Percentiles rank a stretch among this genome's conserved stretches.
Conservation (phyloP, 768 basidiomycete species). For the Mycena alexandri region DNA sequence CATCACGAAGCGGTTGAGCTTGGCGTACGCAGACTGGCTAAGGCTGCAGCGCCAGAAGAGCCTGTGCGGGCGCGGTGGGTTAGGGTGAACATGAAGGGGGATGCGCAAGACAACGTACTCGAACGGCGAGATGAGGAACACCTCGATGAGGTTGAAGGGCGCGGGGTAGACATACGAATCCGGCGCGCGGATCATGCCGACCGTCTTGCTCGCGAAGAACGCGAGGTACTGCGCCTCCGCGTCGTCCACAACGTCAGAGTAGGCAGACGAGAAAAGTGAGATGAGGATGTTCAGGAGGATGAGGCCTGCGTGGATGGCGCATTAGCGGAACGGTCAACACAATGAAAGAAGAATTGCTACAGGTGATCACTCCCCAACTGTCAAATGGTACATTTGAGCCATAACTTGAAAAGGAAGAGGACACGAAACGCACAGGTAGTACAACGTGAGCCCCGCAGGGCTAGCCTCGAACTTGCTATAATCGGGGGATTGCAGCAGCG, state of each 20-base stretch:
- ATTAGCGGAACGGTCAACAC: background rate
- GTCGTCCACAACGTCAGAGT: conserved; percentile 86
- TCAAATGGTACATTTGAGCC: conserved; percentile 17
- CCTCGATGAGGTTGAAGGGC: conserved; percentile 92
- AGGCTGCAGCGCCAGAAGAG: conserved; percentile 59
- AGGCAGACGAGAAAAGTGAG: conserved; percentile 94
- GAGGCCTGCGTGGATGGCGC: conserved; percentile 56
- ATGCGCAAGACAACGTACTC: conserved; percentile 71
- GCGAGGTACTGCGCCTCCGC: conserved; percentile 92
- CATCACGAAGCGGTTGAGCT: conserved; percentile 88
- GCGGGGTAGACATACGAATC: conserved; percentile 91
- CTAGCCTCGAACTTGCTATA: conserved; percentile 68
- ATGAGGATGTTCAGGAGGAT: conserved; percentile 94
- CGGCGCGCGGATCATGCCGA: conserved; percentile 88
- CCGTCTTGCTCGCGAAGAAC: conserved; percentile 90
- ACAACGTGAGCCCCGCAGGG: conserved; percentile 74
- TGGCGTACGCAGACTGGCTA: conserved; percentile 64
- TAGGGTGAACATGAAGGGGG: background rate
- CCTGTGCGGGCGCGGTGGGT: conserved; percentile 44
- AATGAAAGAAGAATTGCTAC: background rate
- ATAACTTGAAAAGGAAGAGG: background rate
- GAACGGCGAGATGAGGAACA: conserved; percentile 82
- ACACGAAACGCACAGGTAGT: conserved; percentile 73
- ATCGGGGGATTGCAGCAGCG: conserved; percentile 84
- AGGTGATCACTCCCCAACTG: conserved; percentile 37